Evolutionary conservation across 768 basidiomycete species (phyloP).

Genomic region (Stropharia rugosoannulata): DNA sequence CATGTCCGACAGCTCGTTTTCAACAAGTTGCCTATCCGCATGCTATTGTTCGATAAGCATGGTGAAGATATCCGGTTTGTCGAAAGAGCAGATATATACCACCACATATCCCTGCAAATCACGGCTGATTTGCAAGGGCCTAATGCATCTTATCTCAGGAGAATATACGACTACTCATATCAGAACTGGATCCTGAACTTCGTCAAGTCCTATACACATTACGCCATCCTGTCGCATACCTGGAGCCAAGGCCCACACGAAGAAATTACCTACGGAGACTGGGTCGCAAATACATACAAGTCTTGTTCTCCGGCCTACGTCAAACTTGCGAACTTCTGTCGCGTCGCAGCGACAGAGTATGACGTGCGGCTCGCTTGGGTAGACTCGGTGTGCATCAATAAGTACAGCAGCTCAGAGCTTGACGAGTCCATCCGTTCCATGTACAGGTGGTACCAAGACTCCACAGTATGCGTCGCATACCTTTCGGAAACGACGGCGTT

Average conservation of each 20-base stretch:
- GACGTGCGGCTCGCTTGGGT: background rate
- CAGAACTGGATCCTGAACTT: too few species aligned
- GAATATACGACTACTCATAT: too few species aligned
- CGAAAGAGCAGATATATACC: background rate
- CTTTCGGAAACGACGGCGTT: background rate
- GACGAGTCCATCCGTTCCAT: slow-evolving; percentile 8
- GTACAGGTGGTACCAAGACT: slow-evolving; percentile 3
- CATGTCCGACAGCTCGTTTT: background rate
- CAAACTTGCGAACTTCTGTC: background rate
- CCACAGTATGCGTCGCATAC: slow-evolving; percentile 3
- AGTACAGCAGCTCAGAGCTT: slow-evolving; percentile 4
- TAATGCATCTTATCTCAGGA: too few species aligned
- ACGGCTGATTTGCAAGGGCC: background rate
- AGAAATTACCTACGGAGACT: background rate
- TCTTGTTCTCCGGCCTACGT: background rate
- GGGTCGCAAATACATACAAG: background rate
- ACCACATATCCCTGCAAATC: background rate
- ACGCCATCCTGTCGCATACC: background rate
- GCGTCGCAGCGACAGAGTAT: background rate
- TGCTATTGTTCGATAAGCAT: background rate
- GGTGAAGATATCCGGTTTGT: background rate
- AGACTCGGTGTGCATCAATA: slow-evolving; percentile 6
- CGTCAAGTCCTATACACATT: background rate
- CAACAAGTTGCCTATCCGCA: background rate
- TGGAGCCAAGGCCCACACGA: background rate